Base-by-base conservation (phyloP, 257 asterid genomes). In the Gentiana straminea region DNA sequence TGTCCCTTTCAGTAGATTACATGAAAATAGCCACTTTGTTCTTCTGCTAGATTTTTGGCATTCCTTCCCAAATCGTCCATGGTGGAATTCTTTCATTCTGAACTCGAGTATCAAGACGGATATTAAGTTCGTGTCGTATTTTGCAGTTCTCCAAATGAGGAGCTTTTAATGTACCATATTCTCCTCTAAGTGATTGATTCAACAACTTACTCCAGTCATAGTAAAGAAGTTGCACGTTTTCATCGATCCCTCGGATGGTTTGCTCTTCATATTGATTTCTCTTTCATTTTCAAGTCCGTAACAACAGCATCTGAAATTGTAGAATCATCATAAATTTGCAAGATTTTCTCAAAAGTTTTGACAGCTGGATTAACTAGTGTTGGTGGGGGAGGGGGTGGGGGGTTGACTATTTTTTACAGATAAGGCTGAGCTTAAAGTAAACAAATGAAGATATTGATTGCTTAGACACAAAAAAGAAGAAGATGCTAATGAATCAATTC, bases 51-150 rank as follows among this genome's bases (percentile, higher is more conserved):
- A 24, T 24, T 0, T 24, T 24, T 24, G 24, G 24, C 57, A 9
- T 64, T 43, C 99, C 95, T 72, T 82, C 84, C 99, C 99, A 88
- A 49, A 81, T 64, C n/a, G 94, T 83, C 99, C 99, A 92, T 0
- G 83, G 76, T 35, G 99, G 99, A 54, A 80, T 79, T 61, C 67
- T 81, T 52, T 39, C 70, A 58, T 80, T 85, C 3, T 49, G 70
- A 61, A 61, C 66, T 45, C 75, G 86, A n/a, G 66, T 62, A 64
- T 92, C 94, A 0, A 83, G 82, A 24, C 60, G 91, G 35, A 52
- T 70, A 69, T 75, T 81, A 49, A 65, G 48, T 69, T 73, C 70
- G 0, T 13, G 72, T 36, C 70, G 74, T 63, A 61, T 57, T 78
- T 72, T 77, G 91, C 99, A 92, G 65, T 92, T 68, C 78, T 77